A percentile compares a stretch with the other conserved stretches of the same genome.
Conservation (phyloP, 768 basidiomycete species). For the Trametes meyenii region DNA sequence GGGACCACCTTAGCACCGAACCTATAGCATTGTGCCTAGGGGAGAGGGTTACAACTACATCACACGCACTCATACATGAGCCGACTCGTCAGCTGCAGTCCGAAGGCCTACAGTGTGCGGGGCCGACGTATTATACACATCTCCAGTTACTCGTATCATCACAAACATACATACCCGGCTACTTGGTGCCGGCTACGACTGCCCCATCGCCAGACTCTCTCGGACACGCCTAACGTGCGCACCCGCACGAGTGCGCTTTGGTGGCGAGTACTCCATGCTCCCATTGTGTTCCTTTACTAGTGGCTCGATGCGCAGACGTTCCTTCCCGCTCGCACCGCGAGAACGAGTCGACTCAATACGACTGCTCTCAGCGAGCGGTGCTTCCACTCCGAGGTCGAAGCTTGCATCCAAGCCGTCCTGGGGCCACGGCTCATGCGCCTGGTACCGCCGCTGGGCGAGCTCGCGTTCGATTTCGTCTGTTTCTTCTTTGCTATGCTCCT, state of each 20-base stretch:
- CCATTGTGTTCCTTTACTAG: background rate
- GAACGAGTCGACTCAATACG: background rate
- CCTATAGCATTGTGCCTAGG: too few species aligned
- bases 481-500: background rate
- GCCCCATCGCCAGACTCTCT: constrained; percentile 11
- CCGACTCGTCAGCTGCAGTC: too few species aligned
- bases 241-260: constrained; percentile 29
- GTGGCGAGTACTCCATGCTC: constrained; percentile 27
- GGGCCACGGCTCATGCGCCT: background rate
- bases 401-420: background rate
- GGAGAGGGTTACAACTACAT: too few species aligned
- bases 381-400: constrained; percentile 3
- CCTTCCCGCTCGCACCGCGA: constrained; percentile 2
- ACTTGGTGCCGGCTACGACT: too few species aligned
- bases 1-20: too few species aligned
- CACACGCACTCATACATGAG: too few species aligned
- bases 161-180: too few species aligned
- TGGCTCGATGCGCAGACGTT: constrained; percentile 11
- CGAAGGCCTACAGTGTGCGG: too few species aligned
- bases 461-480: constrained; percentile 17
- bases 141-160: too few species aligned
- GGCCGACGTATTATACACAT: too few species aligned
- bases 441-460: constrained; percentile 2
- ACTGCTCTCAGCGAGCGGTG: constrained; percentile 18
- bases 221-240: constrained; percentile 19